These are phyloP conservation scores for Penicillium brevicompactum DNA, from an alignment of 2,329 filamentous ascomycete genomes.

Conservation along the genomic window DNA sequence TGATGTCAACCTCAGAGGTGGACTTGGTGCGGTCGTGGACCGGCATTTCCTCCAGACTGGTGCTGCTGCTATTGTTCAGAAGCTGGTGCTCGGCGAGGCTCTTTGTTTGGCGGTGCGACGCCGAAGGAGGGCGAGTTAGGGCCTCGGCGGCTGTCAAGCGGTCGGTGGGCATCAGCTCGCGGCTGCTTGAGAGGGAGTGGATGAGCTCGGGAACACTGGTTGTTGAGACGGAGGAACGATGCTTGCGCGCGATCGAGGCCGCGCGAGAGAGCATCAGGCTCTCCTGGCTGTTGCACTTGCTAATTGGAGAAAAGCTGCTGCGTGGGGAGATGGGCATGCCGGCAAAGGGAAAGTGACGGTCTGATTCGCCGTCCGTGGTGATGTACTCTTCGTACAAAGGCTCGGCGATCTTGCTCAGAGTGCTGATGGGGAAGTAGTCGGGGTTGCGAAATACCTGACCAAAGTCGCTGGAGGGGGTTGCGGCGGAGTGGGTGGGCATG, in stretches of 20 bases:
- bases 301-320: constrained; percentile 55
- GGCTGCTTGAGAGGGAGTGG: constrained; percentile 43
- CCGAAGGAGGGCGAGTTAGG: constrained; percentile 24
- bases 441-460: constrained; percentile 26
- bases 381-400: constrained; percentile 45
- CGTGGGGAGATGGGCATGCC: constrained; percentile 44
- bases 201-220: constrained; percentile 49
- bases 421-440: constrained; percentile 33
- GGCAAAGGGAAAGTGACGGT: constrained; percentile 51
- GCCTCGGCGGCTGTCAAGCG: constrained; percentile 25
- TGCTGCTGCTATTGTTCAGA: constrained; percentile 29
- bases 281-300: constrained; percentile 60
- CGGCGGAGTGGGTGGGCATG: constrained; percentile 26
- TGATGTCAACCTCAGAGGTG: constrained; percentile 35
- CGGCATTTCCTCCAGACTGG: constrained; percentile 26
- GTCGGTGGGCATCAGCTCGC: constrained; percentile 37
- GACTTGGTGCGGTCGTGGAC: constrained; percentile 42
- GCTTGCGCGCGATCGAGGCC: constrained; percentile 50
- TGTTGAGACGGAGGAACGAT: constrained; percentile 50
- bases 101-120: constrained; percentile 37
- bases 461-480: constrained; percentile 34
- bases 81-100: constrained; percentile 40
- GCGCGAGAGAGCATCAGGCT: constrained; percentile 56
- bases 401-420: constrained; percentile 37
- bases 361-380: constrained; percentile 48